Conservation (phyloP, 2,329 filamentous ascomycete genomes). For the Stromatinia cepivora region DNA sequence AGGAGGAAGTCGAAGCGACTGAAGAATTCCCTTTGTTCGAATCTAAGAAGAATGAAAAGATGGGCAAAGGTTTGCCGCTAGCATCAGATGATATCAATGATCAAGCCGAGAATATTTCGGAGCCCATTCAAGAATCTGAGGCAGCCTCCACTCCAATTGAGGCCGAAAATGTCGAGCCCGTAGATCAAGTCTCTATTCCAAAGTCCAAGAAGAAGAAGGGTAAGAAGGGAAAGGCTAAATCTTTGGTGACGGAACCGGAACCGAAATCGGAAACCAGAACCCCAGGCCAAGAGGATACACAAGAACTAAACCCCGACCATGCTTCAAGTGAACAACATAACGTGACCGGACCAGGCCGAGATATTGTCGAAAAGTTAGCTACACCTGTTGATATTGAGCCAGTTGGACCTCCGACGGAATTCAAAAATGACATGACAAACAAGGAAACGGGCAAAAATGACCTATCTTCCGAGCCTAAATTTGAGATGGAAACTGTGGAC, state of each 20-base stretch:
- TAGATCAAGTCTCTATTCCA: constrained; percentile 11
- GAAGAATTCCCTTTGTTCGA: constrained; percentile 31
- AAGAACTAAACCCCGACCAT: background rate
- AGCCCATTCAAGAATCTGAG: constrained; percentile 14
- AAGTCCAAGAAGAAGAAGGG: constrained; percentile 31
- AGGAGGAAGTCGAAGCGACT: constrained; percentile 25
- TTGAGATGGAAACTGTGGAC: background rate
- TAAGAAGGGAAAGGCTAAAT: background rate
- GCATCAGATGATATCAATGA: constrained; percentile 22
- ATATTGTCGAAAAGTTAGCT: background rate
- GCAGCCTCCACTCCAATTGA: constrained; percentile 1
- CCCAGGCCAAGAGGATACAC: background rate
- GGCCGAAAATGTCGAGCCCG: background rate
- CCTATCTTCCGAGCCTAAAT: background rate
- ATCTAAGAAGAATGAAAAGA: constrained; percentile 43
- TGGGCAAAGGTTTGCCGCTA: constrained; percentile 26
- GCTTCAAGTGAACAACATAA: constrained; percentile 22
- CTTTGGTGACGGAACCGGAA: background rate
- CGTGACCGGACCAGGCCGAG: background rate
- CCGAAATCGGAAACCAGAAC: background rate
- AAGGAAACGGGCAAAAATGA: background rate
- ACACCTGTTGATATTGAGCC: background rate
- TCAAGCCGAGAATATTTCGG: constrained; percentile 20
- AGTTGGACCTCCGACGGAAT: background rate
- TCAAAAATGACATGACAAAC: background rate